Evolutionary conservation across 2,329 filamentous ascomycete species (phyloP).

Genomic region (Aspergillus ochraceoroseus): DNA sequence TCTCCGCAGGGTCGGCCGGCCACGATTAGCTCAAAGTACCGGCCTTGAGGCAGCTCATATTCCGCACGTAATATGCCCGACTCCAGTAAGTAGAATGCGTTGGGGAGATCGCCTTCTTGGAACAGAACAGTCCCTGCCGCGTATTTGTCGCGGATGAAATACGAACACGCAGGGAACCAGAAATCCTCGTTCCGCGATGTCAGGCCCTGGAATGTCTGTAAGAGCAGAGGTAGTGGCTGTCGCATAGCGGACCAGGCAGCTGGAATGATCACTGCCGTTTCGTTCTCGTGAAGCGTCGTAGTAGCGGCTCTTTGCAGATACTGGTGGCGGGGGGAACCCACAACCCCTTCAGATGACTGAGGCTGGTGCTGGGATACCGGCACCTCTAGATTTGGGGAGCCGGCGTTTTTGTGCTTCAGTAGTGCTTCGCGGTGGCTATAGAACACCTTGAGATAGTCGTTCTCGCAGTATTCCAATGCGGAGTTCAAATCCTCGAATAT

Average conservation of each 20-base stretch:
- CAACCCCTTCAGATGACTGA: constrained; percentile 47
- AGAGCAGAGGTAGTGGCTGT: constrained; percentile 82
- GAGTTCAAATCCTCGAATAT: constrained; percentile 89
- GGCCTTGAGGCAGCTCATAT: constrained; percentile 84
- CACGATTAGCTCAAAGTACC: constrained; percentile 84
- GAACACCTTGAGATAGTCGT: constrained; percentile 78
- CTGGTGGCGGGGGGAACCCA: constrained; percentile 72
- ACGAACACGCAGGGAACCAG: constrained; percentile 76
- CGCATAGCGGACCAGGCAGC: constrained; percentile 79
- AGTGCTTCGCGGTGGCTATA: constrained; percentile 62
- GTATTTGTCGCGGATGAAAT: constrained; percentile 67
- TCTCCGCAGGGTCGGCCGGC: constrained; percentile 94
- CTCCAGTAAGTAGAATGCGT: constrained; percentile 87
- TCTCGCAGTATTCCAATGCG: constrained; percentile 89
- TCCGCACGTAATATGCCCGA: constrained; percentile 83
- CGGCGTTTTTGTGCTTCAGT: constrained; percentile 19
- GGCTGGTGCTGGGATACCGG: constrained; percentile 27
- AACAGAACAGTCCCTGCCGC: constrained; percentile 69
- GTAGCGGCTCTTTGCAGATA: constrained; percentile 75
- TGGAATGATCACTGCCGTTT: constrained; percentile 49
- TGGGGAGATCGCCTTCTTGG: constrained; percentile 66
- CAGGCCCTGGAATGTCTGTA: constrained; percentile 91
- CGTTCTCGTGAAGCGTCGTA: constrained; percentile 64
- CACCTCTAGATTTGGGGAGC: constrained; percentile 26
- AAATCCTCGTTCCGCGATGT: constrained; percentile 88